These are phyloP conservation scores for Candida nonsorbophila DNA, from an alignment of 805 yeast species.

Conservation along the genomic window DNA sequence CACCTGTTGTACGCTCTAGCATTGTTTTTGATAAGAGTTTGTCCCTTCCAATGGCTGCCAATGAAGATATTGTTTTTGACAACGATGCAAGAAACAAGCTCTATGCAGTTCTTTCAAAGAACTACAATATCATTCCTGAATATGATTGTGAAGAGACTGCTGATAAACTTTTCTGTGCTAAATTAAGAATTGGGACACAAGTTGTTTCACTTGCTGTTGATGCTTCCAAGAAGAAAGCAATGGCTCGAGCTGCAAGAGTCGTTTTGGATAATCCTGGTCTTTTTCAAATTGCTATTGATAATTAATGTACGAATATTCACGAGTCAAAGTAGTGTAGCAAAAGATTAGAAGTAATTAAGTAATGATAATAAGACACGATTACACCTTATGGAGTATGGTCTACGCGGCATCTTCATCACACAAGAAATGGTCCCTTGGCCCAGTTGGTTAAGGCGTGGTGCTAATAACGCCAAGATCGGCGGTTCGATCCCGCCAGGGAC, in stretches of 20 bases:
- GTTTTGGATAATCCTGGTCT: slow-evolving; percentile 16
- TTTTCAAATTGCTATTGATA: no score
- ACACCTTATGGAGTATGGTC: no score
- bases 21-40: slow-evolving; percentile 4
- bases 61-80: slow-evolving; percentile 15
- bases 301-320: no score
- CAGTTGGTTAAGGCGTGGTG: slow-evolving; percentile 52
- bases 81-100: slow-evolving; percentile 34
- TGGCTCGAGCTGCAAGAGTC: slow-evolving; percentile 36
- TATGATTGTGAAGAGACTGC: slow-evolving; percentile 20
- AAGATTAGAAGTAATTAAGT: no score
- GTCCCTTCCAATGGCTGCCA: slow-evolving; percentile 22
- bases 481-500: slow-evolving; percentile 87
- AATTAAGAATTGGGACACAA: slow-evolving; percentile 23
- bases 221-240: slow-evolving; percentile 33
- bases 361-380: no score
- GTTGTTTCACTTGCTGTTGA: slow-evolving; percentile 28
- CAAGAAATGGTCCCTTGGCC: slow-evolving; percentile 56
- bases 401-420: no score
- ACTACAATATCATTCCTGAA: slow-evolving; percentile 28
- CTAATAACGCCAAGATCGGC: slow-evolving; percentile 65
- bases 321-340: no score
- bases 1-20: background rate
- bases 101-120: slow-evolving; percentile 33
- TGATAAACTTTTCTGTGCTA: slow-evolving; percentile 19